Evolutionary conservation across 2,329 filamentous ascomycete species (phyloP).

Genomic region (Ceratocystis eucalypticola): DNA sequence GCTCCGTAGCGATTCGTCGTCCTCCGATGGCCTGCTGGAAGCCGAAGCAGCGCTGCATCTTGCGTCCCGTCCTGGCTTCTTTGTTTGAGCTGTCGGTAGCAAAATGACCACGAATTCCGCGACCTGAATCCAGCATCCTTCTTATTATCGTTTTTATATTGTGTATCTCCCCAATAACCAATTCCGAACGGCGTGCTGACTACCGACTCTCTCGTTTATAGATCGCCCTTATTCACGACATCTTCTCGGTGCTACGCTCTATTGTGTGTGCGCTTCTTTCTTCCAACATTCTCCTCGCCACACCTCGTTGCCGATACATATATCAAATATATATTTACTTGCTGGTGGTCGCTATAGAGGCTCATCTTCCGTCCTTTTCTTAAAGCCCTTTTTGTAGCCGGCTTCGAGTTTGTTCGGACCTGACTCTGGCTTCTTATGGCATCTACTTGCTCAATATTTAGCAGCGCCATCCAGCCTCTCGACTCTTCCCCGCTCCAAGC

Average conservation of each 20-base stretch:
- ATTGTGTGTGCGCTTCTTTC: background rate
- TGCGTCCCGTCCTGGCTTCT: background rate
- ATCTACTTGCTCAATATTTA: constrained; percentile 11
- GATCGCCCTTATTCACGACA: constrained; percentile 7
- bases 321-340: constrained; percentile 5
- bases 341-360: background rate
- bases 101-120: background rate
- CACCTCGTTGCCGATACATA: constrained; percentile 6
- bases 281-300: background rate
- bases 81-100: background rate
- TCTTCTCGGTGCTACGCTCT: background rate
- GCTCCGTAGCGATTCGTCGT: constrained; percentile 7
- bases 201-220: background rate
- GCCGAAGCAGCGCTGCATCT: constrained; percentile 3
- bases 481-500: constrained; percentile 14
- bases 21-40: background rate
- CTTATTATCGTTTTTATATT: background rate
- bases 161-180: background rate
- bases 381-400: background rate
- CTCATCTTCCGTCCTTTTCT: background rate
- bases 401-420: constrained; percentile 1
- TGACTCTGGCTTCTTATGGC: constrained; percentile 17
- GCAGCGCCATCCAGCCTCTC: constrained; percentile 13
- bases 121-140: background rate
- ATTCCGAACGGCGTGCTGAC: background rate